phyloP scores from a whole-genome alignment of 495 filamentous ascomycete genomes.

The Aspergillus wentii region DNA sequence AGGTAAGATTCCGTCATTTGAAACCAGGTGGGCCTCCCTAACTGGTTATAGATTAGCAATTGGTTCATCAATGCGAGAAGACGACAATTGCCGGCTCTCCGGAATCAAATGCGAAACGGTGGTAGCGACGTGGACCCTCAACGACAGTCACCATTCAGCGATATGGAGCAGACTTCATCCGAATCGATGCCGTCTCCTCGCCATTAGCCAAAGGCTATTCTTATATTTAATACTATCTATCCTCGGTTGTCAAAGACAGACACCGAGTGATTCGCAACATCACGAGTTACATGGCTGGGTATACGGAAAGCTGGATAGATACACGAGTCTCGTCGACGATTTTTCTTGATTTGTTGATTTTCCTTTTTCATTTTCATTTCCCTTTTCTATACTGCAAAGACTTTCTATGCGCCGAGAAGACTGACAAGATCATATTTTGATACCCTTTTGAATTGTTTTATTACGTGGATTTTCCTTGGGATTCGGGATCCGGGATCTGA shows the following conservation, averaged over 20 bases:
- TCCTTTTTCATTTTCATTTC: conserved; percentile 9
- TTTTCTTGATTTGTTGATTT: conserved; percentile 5
- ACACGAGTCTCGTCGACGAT: conserved; percentile 4
- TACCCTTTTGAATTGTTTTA: conserved; percentile 20
- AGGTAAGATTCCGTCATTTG: conserved; percentile 41
- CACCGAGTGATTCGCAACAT: no score
- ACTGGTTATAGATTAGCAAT: conserved; percentile 67
- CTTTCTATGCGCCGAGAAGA: no score
- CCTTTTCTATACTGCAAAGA: conserved; percentile 20
- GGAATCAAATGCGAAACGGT: conserved; percentile 48
- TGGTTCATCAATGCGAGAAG: conserved; percentile 94
- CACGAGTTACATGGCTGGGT: background rate
- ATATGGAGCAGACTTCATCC: conserved; percentile 30
- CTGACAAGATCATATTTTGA: conserved; percentile 20
- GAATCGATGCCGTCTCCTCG: conserved; percentile 32
- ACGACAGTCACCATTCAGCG: conserved; percentile 40
- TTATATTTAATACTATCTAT: background rate
- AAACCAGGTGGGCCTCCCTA: background rate
- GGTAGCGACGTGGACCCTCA: conserved; percentile 28
- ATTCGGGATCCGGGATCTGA: no score
- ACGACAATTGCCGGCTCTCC: conserved; percentile 65
- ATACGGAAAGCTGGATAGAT: conserved; percentile 1
- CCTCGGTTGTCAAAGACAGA: no score
- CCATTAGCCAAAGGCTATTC: conserved; percentile 4
- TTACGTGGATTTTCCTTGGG: background rate